phyloP scores from a whole-genome alignment of 2,329 filamentous ascomycete genomes.

The Pseudogymnoascus sp. region DNA sequence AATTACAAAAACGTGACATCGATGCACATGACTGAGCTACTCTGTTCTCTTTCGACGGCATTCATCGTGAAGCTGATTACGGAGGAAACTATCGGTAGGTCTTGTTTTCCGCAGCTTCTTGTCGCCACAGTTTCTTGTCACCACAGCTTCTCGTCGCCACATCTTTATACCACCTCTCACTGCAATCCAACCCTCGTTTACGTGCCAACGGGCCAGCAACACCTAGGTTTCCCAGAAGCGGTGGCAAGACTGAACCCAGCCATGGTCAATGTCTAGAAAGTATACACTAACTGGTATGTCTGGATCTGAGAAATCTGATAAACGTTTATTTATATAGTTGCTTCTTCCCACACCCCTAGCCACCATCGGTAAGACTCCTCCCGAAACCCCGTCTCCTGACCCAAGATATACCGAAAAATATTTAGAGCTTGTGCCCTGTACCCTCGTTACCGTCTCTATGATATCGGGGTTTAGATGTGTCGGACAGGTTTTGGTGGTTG shows the following conservation, averaged over 20 bases:
- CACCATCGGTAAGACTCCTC: neutral
- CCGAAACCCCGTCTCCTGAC: neutral
- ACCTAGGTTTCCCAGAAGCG: neutral
- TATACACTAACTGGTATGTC: too few relatives aligned
- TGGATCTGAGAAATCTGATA: neutral
- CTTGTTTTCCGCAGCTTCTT: neutral
- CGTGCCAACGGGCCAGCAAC: neutral
- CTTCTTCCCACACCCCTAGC: neutral
- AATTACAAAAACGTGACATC: too few relatives aligned
- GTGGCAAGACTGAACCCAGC: neutral
- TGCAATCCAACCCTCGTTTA: neutral
- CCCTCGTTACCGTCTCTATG: neutral
- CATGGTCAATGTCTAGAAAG: too few relatives aligned
- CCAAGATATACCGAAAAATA: neutral
- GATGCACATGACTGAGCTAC: too few relatives aligned
- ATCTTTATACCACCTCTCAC: neutral
- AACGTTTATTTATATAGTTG: neutral
- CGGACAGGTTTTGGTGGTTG: neutral
- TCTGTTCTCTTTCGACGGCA: too few relatives aligned
- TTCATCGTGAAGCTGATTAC: too few relatives aligned
- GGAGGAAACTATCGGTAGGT: neutral
- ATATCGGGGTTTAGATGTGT: neutral
- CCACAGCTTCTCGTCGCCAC: neutral
- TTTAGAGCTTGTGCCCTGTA: too few relatives aligned
- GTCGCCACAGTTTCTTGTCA: neutral